These are phyloP conservation scores for Cercis canadensis DNA, from an alignment of 306 rosid species.

Conservation along the genomic window DNA sequence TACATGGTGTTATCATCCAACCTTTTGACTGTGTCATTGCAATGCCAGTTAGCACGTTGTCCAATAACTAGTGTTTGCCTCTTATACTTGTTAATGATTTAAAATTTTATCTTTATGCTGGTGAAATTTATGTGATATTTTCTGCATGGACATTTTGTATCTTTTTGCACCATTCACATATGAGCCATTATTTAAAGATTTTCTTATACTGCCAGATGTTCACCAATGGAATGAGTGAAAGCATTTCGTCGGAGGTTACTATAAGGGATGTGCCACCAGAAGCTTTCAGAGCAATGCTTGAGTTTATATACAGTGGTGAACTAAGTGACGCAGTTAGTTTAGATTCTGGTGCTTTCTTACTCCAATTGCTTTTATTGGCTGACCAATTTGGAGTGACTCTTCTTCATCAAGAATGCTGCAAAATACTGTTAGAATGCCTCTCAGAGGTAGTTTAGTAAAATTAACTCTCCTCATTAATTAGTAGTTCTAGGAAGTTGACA, in stretches of 20 bases:
- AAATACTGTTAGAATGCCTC: conserved; percentile 78
- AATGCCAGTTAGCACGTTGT: conserved; percentile 11
- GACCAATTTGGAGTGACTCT: conserved; percentile 91
- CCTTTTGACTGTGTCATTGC: conserved; percentile 25
- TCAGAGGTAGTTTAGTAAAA: conserved; percentile 86
- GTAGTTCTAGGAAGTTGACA: conserved; percentile 40
- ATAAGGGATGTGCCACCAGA: conserved; percentile 81
- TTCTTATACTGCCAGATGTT: conserved; percentile 73
- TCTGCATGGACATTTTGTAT: conserved; percentile 26
- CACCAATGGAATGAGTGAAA: conserved; percentile 99
- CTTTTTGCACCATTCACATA: conserved; percentile 5
- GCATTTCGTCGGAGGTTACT: conserved; percentile 70
- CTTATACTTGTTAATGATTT: not conserved
- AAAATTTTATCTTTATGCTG: not conserved
- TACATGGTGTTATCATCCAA: conserved; percentile 14
- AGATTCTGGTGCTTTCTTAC: conserved; percentile 73
- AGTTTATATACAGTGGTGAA: conserved; percentile 79
- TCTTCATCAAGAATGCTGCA: conserved; percentile 95
- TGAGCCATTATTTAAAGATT: conserved; percentile 25
- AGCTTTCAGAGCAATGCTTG: conserved; percentile 80
- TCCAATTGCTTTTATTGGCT: conserved; percentile 79
- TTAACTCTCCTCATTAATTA: conserved; percentile 36
- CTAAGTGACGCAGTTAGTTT: conserved; percentile 52
- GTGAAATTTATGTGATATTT: conserved; percentile 6
- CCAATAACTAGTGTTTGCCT: too few relatives aligned